Evolutionary conservation across 257 asterid genomes (phyloP).

Genomic region (Jacaranda mimosifolia): DNA sequence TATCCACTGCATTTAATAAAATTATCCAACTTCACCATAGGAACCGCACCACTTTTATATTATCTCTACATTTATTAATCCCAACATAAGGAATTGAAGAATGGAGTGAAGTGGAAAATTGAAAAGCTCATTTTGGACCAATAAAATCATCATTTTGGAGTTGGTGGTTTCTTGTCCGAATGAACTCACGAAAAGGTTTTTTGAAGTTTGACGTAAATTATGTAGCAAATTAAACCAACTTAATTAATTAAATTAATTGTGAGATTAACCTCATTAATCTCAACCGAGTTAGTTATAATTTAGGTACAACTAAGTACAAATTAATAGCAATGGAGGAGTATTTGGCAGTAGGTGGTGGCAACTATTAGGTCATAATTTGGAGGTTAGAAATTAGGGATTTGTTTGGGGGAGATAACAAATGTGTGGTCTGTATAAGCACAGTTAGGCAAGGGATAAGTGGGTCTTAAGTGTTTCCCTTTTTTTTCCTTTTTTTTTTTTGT

Average conservation of each 20-base stretch:
- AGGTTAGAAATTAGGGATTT: constrained; percentile 8
- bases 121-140: too few relatives aligned
- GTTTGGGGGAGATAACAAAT: constrained; percentile 10
- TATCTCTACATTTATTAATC: too few relatives aligned
- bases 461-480: not conserved
- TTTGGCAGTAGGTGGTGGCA: not conserved
- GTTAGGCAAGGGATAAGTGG: constrained; percentile 25
- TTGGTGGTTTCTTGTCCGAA: too few relatives aligned
- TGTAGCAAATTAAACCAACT: not conserved
- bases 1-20: too few relatives aligned
- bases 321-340: not conserved
- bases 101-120: too few relatives aligned
- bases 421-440: constrained; percentile 4
- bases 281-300: not conserved
- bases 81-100: too few relatives aligned
- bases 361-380: constrained; percentile 15
- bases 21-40: too few relatives aligned
- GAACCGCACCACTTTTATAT: too few relatives aligned
- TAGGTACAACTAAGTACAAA: constrained; percentile 13
- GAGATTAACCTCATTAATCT: not conserved
- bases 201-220: not conserved
- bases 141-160: too few relatives aligned
- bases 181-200: too few relatives aligned
- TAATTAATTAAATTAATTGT: not conserved
- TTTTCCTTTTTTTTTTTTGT: not conserved